Conservation (phyloP, 345 rosid species). For the Moricandia arvensis region DNA sequence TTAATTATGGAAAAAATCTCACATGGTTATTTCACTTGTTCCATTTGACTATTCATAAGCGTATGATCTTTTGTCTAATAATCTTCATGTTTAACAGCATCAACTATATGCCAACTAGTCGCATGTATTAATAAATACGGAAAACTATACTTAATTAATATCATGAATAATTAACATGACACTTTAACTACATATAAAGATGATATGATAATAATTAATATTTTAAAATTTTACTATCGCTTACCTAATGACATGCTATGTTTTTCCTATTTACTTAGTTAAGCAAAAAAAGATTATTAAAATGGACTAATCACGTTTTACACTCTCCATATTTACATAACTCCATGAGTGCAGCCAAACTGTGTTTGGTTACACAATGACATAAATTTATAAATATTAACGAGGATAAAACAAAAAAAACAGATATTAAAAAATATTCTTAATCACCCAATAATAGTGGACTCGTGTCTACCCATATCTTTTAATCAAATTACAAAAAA, state of each 20-base stretch:
- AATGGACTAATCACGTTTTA: conserved; percentile 29
- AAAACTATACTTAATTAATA: not conserved
- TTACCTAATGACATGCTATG: not conserved
- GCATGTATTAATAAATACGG: not conserved
- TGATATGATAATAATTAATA: not conserved
- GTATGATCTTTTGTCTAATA: not conserved
- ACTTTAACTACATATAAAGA: not conserved
- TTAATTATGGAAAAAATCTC: not conserved
- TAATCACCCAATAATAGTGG: not conserved
- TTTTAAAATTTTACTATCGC: not conserved
- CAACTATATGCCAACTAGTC: not conserved
- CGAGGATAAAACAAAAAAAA: conserved; percentile 14
- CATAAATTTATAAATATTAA: not conserved
- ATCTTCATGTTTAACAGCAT: not conserved
- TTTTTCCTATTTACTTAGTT: not conserved
- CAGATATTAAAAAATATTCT: conserved; percentile 5
- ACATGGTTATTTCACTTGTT: not conserved
- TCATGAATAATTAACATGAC: not conserved
- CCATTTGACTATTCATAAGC: not conserved
- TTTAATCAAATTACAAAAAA: not conserved
- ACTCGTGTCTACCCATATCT: not conserved
- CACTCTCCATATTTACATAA: not conserved
- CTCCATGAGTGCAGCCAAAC: no score
- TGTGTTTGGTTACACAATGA: not conserved
- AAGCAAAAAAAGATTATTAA: not conserved